Conservation (phyloP, 1,284 basidiomycete genomes). For the Phellinidium pouzarii region DNA sequence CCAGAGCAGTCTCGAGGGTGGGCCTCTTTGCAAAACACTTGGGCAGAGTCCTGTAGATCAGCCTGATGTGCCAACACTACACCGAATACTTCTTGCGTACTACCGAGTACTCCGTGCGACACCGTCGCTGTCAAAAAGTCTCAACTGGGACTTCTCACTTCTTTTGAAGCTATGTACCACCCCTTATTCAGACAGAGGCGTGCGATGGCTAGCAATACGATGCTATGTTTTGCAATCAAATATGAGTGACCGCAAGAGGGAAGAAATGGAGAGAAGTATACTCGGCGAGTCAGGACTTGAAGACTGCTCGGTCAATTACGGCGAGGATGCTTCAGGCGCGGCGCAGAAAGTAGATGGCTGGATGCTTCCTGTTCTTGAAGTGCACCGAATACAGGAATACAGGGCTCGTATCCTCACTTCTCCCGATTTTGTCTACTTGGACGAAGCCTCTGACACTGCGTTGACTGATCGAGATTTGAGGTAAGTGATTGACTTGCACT, state of each 20-base stretch:
- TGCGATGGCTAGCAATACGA: conserved; percentile 66
- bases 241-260: conserved; percentile 72
- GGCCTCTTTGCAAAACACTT: conserved; percentile 46
- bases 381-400: conserved; percentile 48
- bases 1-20: conserved; percentile 39
- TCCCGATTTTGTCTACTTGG: conserved; percentile 25
- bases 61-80: conserved; percentile 42
- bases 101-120: conserved; percentile 75
- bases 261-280: conserved; percentile 52
- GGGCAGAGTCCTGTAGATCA: conserved; percentile 26
- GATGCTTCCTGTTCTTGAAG: conserved; percentile 68
- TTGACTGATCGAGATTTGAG: conserved; percentile 44
- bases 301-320: conserved; percentile 54
- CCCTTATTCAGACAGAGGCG: conserved; percentile 53
- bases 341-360: conserved; percentile 59
- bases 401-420: conserved; percentile 42
- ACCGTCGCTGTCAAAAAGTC: conserved; percentile 51
- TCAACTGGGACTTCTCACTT: conserved; percentile 61
- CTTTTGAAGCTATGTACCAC: conserved; percentile 52
- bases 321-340: conserved; percentile 38
- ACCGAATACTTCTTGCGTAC: conserved; percentile 69
- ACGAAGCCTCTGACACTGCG: not conserved
- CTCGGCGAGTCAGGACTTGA: conserved; percentile 50
- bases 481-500: conserved; percentile 33
- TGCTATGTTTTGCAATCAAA: conserved; percentile 70